phyloP scores from a whole-genome alignment of 371 early-diverging fungal species.

The Mucor plumbeus region DNA sequence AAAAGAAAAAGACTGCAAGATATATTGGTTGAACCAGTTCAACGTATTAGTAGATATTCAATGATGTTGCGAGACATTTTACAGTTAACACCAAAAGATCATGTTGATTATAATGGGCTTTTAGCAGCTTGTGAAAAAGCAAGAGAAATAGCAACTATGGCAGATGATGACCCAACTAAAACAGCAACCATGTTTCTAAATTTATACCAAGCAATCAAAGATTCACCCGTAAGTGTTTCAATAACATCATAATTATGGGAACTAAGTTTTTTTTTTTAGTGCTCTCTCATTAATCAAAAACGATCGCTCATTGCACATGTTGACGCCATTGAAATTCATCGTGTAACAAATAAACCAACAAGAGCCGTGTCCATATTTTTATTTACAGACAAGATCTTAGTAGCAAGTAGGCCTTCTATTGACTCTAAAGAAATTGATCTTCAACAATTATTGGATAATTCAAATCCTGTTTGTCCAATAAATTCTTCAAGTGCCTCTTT shows the following conservation, averaged over 20 bases:
- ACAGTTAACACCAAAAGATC: slow-evolving; percentile 37
- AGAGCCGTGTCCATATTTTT: slow-evolving; percentile 51
- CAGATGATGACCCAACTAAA: slow-evolving; percentile 50
- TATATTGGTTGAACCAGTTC: slow-evolving; percentile 49
- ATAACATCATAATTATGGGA: background rate
- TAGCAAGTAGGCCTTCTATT: slow-evolving; percentile 46
- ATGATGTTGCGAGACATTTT: slow-evolving; percentile 53
- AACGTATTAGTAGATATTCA: slow-evolving; percentile 51
- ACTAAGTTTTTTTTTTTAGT: slow-evolving; percentile 21
- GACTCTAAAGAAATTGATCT: slow-evolving; percentile 31
- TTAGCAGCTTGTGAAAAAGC: slow-evolving; percentile 39
- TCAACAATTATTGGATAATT: slow-evolving; percentile 11
- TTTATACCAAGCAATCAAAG: slow-evolving; percentile 36
- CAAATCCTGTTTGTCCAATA: slow-evolving; percentile 1
- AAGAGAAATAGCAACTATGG: slow-evolving; percentile 47
- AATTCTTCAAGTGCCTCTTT: background rate
- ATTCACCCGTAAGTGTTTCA: slow-evolving; percentile 32
- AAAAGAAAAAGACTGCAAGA: slow-evolving; percentile 41
- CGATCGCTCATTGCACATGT: slow-evolving; percentile 44
- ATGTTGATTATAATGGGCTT: slow-evolving; percentile 41
- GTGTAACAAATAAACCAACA: slow-evolving; percentile 39
- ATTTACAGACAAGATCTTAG: slow-evolving; percentile 50
- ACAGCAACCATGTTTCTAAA: slow-evolving; percentile 40
- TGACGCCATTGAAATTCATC: slow-evolving; percentile 50
- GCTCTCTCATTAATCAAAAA: slow-evolving; percentile 47